Base-by-base conservation (phyloP, 2,329 filamentous ascomycete genomes). In the Talaromyces marneffei region DNA sequence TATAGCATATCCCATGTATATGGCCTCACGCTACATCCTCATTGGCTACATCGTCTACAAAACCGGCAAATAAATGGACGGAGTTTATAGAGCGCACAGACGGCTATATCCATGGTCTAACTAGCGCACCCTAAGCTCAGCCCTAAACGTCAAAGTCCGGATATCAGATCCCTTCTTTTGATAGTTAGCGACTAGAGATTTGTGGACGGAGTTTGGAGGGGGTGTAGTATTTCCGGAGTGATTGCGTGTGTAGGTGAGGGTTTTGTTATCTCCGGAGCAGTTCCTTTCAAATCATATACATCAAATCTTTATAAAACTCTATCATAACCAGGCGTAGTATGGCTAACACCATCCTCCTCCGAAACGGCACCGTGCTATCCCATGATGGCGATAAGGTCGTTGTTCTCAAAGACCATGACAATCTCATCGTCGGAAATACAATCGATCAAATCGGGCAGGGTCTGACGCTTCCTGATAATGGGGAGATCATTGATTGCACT, bases 401-500 rank as follows among this genome's bases (percentile, higher is more conserved):
- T 2, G 39, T 57, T 6, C 59, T 50, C 1, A 40, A 25, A 4
- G 16, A 42, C 5, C 53, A 54, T 12, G 52, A 56, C 12, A 35
- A 57, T 18, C 52, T 57, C n/a, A 50, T 61, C n/a, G 16, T 25
- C 2, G 59, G 42, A 16, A 33, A 52, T 14, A 54, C 39, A 1
- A 61, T 61, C 23, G 2, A 8, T 1, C 14, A 57, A 16, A 61
- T 61, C 9, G 59, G 53, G 2, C 52, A 52, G n/a, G 8, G 20
- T 8, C 10, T 61, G 23, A 1, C 23, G 0, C 39, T 3, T 27
- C 33, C 29, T 9, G 7, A 3, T 20, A n/a, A 9, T 2, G 29
- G 23, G 8, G 46, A n/a, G 5, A n/a, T 57, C 12, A 61, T 61
- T 7, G 53, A 61, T 23, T 61, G 59, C 12, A 50, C 48, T 1